These are phyloP conservation scores for Diddensiella santjacobensis DNA, from an alignment of 805 yeast species.

Conservation along the genomic window DNA sequence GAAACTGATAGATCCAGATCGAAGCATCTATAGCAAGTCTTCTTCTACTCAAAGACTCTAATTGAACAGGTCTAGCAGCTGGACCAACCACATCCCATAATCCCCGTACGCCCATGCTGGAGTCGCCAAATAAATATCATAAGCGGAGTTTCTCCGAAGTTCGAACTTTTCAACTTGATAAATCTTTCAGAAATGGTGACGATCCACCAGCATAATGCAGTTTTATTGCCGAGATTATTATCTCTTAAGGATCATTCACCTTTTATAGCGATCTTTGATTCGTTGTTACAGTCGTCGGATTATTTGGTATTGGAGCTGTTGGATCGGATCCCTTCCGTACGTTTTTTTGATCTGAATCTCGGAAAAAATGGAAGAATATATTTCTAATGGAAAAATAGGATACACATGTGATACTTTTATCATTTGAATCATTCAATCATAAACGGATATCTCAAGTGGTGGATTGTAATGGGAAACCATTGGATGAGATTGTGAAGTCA, in stretches of 20 bases:
- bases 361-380: no score
- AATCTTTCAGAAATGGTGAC: constrained; percentile 12
- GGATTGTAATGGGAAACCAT: constrained; percentile 13
- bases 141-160: not conserved
- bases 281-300: constrained; percentile 63
- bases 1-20: constrained; percentile 95
- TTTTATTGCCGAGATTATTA: constrained; percentile 61
- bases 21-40: constrained; percentile 95
- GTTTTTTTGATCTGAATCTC: not conserved
- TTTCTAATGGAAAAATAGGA: no score
- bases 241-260: constrained; percentile 72
- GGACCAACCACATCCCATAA: constrained; percentile 92
- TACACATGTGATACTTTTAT: constrained; percentile 48
- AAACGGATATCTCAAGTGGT: constrained; percentile 29
- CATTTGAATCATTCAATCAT: constrained; percentile 59
- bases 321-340: constrained; percentile 34
- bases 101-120: constrained; percentile 87
- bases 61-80: constrained; percentile 81
- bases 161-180: not conserved
- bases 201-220: constrained; percentile 33
- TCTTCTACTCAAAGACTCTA: constrained; percentile 77
- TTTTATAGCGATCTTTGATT: constrained; percentile 64
- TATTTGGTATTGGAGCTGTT: constrained; percentile 56
- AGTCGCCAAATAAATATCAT: not conserved
- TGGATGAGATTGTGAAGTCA: constrained; percentile 22